Conservation (phyloP, 768 basidiomycete genomes). For the Boletales sp. region DNA sequence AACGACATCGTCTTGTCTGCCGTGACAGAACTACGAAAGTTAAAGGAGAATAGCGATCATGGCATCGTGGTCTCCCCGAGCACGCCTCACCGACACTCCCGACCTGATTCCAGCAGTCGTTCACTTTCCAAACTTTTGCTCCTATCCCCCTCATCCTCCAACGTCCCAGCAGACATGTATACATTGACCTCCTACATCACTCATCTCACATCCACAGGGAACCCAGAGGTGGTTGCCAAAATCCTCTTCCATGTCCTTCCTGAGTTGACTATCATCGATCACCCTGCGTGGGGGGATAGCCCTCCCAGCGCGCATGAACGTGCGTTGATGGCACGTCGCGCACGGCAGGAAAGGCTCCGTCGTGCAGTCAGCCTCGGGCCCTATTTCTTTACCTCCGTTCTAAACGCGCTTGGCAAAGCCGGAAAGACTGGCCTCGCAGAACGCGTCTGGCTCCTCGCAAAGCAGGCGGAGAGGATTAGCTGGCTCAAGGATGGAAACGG, state of each 20-base stretch:
- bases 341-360: constrained; percentile 31
- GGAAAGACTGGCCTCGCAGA: constrained; percentile 54
- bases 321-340: constrained; percentile 19
- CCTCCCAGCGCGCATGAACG: constrained; percentile 25
- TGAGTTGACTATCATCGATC: constrained; percentile 39
- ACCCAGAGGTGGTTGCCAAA: constrained; percentile 39
- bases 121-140: constrained; percentile 13
- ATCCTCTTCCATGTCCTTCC: constrained; percentile 58
- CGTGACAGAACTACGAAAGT: constrained; percentile 32
- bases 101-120: background rate
- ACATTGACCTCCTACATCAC: constrained; percentile 52
- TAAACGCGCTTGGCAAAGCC: constrained; percentile 58
- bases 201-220: constrained; percentile 49
- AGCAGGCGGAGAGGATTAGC: constrained; percentile 55
- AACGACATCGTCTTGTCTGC: constrained; percentile 40
- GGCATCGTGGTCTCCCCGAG: constrained; percentile 20
- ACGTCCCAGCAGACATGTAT: constrained; percentile 36
- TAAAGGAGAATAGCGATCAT: constrained; percentile 18
- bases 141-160: constrained; percentile 11
- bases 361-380: constrained; percentile 56
- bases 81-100: background rate
- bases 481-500: constrained; percentile 32
- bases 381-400: constrained; percentile 50
- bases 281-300: constrained; percentile 35
- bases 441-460: constrained; percentile 61